These are phyloP conservation scores for Centrapalus pauciflorus DNA, from an alignment of 129 eudicot genomes.

Conservation along the genomic window DNA sequence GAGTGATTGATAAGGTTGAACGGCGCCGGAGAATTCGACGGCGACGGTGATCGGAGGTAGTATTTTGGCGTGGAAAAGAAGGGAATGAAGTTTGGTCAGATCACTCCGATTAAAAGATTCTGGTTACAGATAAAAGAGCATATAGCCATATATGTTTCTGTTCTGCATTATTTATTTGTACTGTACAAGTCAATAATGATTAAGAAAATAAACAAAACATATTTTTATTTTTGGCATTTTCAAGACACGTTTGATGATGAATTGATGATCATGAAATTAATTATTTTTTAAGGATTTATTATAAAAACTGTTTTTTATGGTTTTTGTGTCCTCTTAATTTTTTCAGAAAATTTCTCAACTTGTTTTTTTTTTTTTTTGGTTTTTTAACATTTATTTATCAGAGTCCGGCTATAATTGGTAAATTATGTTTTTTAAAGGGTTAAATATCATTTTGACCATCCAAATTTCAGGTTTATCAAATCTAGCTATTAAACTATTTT, in stretches of 20 bases:
- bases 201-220: not conserved
- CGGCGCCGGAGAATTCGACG: not conserved
- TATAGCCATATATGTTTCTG: conserved; percentile 17
- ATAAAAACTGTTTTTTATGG: no score
- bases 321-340: no score
- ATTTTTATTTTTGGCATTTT: conserved; percentile 4
- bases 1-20: not conserved
- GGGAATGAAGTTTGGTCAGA: conserved; percentile 7
- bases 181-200: conserved; percentile 10
- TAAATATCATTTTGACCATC: no score
- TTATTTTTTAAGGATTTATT: no score
- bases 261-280: no score
- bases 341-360: no score
- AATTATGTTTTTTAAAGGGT: no score
- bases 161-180: conserved; percentile 4
- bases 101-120: conserved; percentile 24
- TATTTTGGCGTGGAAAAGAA: conserved; percentile 15
- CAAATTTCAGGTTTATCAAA: no score
- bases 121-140: conserved; percentile 14
- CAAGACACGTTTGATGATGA: not conserved
- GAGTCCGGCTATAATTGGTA: no score
- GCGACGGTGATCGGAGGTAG: conserved; percentile 19
- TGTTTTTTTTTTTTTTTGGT: no score
- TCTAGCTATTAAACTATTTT: no score
- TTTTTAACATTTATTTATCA: no score